Evolutionary conservation across 306 rosid genomes (phyloP), one percentile per base, ranked within the genome.

Genomic region (Vigna unguiculata): DNA sequence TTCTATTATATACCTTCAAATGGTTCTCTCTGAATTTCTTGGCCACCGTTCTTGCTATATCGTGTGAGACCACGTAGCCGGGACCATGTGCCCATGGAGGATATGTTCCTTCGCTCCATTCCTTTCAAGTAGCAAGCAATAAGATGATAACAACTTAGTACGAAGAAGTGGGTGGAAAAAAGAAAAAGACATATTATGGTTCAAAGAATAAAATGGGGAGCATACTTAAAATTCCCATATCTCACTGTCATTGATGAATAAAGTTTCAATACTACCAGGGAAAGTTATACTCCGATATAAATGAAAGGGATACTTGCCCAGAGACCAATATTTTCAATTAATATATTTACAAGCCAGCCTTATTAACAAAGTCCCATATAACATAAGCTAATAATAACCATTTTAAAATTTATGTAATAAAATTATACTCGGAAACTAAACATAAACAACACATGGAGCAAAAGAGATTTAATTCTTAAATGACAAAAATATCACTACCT

Each of bases 31-130:
- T 78, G 81, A 91, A 85, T 76, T 83, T 90, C 81, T 52, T 65
- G 68, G 87, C 87, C n/a, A 93, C 90, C 9, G 84, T 76, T 69
- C 72, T 88, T 65, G 99, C 98, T 80, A 96, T 88, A 82, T 96
- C 98, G 46, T 74, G 82, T 11, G 99, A 87, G 75, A 96, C 84
- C 45, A 96, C 98, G 81, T 96, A 96, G 17, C 99, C 98, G 16
- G 99, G 99, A 80, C 99, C 99, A 69, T 96, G 97, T 32, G 99
- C 99, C 98, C 98, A 96, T 21, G 98, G 91, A 36, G 99, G 99
- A 84, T 96, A 96, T 17, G 83, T 87, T 20, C 79, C 85, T 79
- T 86, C 96, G 13, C 81, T 89, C 98, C 98, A 96, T 90, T 93
- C 99, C 99, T 95, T 77, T 82, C 71, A 64, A 30, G 45, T 80